Percentiles rank a stretch among this genome's conserved stretches.
phyloP scores from a whole-genome alignment of 2,329 filamentous ascomycete genomes.

The Colletotrichum zoysiae region DNA sequence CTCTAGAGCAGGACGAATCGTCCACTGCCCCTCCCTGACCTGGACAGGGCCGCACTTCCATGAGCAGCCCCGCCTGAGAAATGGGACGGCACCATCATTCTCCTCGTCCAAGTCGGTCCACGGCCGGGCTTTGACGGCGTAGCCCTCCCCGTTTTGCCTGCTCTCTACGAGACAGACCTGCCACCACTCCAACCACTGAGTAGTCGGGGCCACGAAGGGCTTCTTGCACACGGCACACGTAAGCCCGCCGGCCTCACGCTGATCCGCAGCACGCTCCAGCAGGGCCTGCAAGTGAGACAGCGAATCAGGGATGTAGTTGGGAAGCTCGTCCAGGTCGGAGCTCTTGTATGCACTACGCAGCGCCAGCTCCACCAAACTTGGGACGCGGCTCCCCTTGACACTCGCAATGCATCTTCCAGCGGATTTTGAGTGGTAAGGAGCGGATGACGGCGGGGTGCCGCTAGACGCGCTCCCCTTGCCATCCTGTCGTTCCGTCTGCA shows the following conservation, averaged over 20 bases:
- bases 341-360: constrained; percentile 61
- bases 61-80: constrained; percentile 63
- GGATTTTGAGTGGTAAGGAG: constrained; percentile 39
- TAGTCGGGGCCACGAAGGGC: constrained; percentile 62
- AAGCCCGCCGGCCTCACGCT: constrained; percentile 62
- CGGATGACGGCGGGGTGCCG: constrained; percentile 39
- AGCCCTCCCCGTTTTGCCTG: constrained; percentile 8
- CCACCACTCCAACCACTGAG: constrained; percentile 75
- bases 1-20: constrained; percentile 18
- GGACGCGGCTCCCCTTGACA: constrained; percentile 53
- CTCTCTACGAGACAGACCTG: constrained; percentile 49
- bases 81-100: constrained; percentile 58
- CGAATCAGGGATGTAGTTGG: constrained; percentile 57
- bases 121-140: constrained; percentile 23
- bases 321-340: constrained; percentile 57
- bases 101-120: constrained; percentile 40
- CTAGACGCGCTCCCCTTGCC: constrained; percentile 30
- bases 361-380: constrained; percentile 65
- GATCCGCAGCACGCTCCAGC: constrained; percentile 55
- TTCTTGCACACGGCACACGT: constrained; percentile 66
- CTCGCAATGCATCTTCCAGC: constrained; percentile 16
- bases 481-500: constrained; percentile 25
- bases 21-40: constrained; percentile 44
- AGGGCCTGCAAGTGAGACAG: constrained; percentile 55
- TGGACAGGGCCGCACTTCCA: constrained; percentile 62